Evolutionary conservation across 1,284 basidiomycete genomes (phyloP).

Genomic region (Cerrena zonata): DNA sequence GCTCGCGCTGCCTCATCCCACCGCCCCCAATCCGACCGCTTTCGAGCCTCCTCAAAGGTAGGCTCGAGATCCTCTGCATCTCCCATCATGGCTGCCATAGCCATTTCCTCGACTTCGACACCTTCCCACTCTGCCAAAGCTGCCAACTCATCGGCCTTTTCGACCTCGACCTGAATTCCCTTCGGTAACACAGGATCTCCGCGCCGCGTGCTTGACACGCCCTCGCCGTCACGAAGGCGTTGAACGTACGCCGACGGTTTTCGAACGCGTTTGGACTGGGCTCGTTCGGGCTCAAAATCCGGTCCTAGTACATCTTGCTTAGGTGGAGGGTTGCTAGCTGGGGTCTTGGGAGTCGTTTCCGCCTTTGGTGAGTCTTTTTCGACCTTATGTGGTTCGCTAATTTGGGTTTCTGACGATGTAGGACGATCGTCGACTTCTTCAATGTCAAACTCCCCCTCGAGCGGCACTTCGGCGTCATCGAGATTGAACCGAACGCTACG

Average conservation of each 20-base stretch:
- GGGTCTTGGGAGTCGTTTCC: background rate
- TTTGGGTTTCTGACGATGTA: background rate
- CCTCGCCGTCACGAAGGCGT: background rate
- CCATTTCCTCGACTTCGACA: background rate
- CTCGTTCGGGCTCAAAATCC: background rate
- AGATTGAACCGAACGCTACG: constrained; percentile 16
- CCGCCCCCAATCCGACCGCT: constrained; percentile 12
- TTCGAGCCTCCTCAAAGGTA: constrained; percentile 2
- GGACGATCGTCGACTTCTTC: background rate
- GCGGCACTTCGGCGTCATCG: background rate
- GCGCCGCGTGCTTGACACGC: background rate
- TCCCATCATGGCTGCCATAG: background rate
- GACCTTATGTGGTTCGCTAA: background rate
- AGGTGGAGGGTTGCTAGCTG: background rate
- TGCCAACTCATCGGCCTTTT: background rate
- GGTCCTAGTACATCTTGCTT: background rate
- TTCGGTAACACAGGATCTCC: background rate
- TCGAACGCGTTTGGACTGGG: background rate
- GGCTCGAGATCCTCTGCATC: background rate
- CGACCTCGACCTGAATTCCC: background rate
- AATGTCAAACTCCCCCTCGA: background rate
- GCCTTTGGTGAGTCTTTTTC: background rate
- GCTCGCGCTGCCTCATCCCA: constrained; percentile 25
- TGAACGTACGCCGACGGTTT: background rate
- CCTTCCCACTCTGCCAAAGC: background rate